Evolutionary conservation across 2,329 filamentous ascomycete genomes (phyloP), one percentile per base, ranked within the genome.

Genomic region (Chaetomiaceae sp.): DNA sequence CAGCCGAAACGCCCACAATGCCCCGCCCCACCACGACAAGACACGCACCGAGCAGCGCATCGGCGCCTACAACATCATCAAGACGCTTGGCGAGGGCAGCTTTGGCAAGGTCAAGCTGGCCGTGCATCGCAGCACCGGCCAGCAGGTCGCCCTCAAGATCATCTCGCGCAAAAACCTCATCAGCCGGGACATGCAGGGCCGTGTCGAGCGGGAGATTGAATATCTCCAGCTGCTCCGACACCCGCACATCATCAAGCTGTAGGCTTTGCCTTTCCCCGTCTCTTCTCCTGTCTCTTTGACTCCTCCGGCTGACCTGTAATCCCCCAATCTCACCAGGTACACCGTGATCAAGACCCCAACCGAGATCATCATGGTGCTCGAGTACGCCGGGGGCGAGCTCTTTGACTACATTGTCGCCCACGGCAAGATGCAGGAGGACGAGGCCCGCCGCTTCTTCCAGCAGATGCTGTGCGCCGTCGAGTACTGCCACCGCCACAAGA

Each of bases 21-120:
- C 68, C 44, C 62, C 62, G 23, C 57, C 58, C 33, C 66, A n/a
- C n/a, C n/a, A 65, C 49, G 68, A 78, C 51, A 75, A 73, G 65
- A 66, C 69, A 73, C 84, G 79, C 72, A 81, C 83, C 57, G 89
- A 87, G 73, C 87, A 92, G 73, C 84, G 92, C 59, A 83, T 97
- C 64, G 90, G 90, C 59, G 88, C 91, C 70, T 99, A 99, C 74
- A 87, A 87, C 62, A 85, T 96, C 51, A 78, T 96, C 61, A 86
- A 85, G 67, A 96, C 92, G 14, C 79, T 99, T 13, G 93, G 93
- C 50, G 93, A 99, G 72, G 93, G 93, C 41, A 96, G 91, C 3
- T 99, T 99, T 68, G 93, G 93, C 62, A 99, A 99, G 74, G 93
- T 99, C 68, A 97, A 97, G 76, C 81, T 99, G 62, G 93, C 93